A percentile compares a stretch with the other conserved stretches of the same genome.
Conservation (phyloP, 371 early-diverging fungal genomes). For the Mucor lusitanicus region DNA sequence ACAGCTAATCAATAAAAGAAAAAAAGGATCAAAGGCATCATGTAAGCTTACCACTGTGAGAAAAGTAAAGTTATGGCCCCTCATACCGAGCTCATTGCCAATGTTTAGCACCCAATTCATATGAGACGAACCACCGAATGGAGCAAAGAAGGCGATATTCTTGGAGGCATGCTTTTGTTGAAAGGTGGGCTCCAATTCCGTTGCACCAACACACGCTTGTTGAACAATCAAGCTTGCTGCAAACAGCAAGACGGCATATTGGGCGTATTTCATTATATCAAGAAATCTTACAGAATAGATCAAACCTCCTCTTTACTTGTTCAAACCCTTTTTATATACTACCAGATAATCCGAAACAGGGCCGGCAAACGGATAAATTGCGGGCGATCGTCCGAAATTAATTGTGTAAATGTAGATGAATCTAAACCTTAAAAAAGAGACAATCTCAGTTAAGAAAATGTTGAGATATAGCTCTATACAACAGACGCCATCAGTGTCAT, state of each 20-base stretch:
- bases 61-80: constrained; percentile 14
- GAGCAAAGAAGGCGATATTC: constrained; percentile 3
- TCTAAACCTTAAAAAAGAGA: background rate
- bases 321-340: background rate
- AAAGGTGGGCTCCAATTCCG: background rate
- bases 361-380: background rate
- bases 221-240: background rate
- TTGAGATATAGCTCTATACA: too few relatives aligned
- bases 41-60: background rate
- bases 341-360: background rate
- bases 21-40: background rate
- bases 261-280: background rate
- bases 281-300: background rate
- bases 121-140: constrained; percentile 6
- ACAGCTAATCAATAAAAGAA: background rate
- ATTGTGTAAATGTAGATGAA: background rate
- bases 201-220: background rate
- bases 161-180: background rate
- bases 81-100: background rate
- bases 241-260: background rate
- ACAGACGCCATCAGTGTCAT: too few relatives aligned
- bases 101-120: constrained; percentile 6
- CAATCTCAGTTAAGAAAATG: too few relatives aligned
- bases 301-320: background rate
- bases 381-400: background rate